Base-by-base conservation (phyloP, 306 rosid species). In the Prinsepia uniflora region DNA sequence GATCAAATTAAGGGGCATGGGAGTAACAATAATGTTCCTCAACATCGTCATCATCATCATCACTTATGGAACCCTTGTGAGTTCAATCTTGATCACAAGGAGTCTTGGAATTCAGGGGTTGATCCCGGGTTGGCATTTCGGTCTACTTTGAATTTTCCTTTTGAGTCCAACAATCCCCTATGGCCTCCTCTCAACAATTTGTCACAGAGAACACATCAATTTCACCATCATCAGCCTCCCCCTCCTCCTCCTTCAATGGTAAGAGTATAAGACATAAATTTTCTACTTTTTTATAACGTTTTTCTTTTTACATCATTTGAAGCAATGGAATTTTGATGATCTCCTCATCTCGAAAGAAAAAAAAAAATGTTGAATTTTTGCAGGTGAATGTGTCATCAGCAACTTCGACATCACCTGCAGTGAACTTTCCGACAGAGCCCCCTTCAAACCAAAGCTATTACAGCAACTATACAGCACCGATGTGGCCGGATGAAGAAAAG, bases 401-500 rank as follows among this genome's bases (percentile, higher is more conserved):
- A 36, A 81, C 57, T 82, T 79, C 85, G 39, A 76, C 90, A 50
- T 75, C 86, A 72, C 63, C 82, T 61, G 71, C 76, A 54, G 72
- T 79, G 60, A 81, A 71, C 75, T 85, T 63, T 72, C 71, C 79
- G 50, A 72, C 70, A 76, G 98, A 93, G 97, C 98, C 90, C 98
- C 98, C 98, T 93, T 93, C 97, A 93, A 93, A 93, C 98, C 98
- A 93, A 93, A 93, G 79, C 74, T 80, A 39, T 48, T 56, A 72
- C 64, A 71, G 79, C 81, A 85, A 74, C 63, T 70, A 56, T 50
- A 65, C 68, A 30, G 36, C 36, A 60, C 72, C 79, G 15, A 34
- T 65, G 54, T 75, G 71, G 74, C 83, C 84, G 19, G 79, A 80
- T 46, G 81, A 68, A 57, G 89, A 82, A 58, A 82, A 79, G 92